Base-by-base conservation (phyloP, 2,329 filamentous ascomycete genomes). In the Mariannaea sp. region DNA sequence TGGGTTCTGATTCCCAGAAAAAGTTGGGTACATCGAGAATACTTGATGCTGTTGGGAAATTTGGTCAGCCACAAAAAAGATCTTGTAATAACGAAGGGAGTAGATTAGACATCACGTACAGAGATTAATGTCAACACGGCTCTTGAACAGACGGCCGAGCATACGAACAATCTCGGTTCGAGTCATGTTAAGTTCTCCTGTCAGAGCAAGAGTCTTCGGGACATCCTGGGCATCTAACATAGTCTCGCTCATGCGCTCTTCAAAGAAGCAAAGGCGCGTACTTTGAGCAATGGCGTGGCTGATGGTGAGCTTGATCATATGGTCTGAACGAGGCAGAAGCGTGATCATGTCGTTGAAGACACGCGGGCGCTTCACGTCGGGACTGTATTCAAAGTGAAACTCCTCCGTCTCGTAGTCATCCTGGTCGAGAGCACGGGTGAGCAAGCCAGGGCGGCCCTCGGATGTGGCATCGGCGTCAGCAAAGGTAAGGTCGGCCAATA, bases 331-430 rank as follows among this genome's bases (percentile, higher is more conserved):
- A 55, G 91, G 95, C 58, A 95, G 82, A 38, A 99, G 77, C 1
- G 94, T 99, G 65, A 99, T 97, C 94, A 99, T 99, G 72, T 99
- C 94, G 74, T 99, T 97, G 77, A 95, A 99, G 24, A 99, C 89
- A 51, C 94, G 84, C 4, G 94, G 94, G 43, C 92, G 84, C 57
- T 92, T 88, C 27, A 94, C 91, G 53, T 90, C 82, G 1, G 85
- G 82, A 65, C 90, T 96, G 77, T 99, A 99, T 72, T 97, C 92
- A 69, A 99, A 99, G 69, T 99, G 93, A 66, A 99, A 97, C 69
- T 97, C 93, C 70, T 99, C 94, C 0, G 89, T 99, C 75, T 99
- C 94, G 63, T 95, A 96, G 68, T 97, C 92, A 60, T 88, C 87
- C 71, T 97, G 90, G 50, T 90, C 85, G 17, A 96, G 78, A 1